Conservation (phyloP, 805 yeast genomes). For the Priceomyces carsonii region DNA sequence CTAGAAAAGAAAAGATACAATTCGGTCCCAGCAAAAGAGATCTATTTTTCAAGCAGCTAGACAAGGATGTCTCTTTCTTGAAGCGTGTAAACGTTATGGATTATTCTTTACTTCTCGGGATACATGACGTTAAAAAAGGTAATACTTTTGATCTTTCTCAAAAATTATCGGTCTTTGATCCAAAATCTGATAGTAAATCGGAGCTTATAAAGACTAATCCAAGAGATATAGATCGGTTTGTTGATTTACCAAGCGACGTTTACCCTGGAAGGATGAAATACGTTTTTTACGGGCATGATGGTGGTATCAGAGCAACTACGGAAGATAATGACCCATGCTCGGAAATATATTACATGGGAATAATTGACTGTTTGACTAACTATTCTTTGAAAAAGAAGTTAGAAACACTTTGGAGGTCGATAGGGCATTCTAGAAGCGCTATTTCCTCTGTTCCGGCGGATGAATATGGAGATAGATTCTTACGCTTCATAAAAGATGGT, state of each 20-base stretch:
- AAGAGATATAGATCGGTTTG: conserved; percentile 37
- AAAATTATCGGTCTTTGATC: conserved; percentile 46
- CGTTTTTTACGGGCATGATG: conserved; percentile 74
- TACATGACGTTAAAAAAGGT: conserved; percentile 72
- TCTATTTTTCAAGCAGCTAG: conserved; percentile 67
- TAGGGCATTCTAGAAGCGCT: conserved; percentile 65
- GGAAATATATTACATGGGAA: conserved; percentile 84
- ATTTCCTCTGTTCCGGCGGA: conserved; percentile 88
- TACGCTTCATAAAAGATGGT: conserved; percentile 58
- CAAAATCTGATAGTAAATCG: conserved; percentile 36
- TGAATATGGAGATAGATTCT: conserved; percentile 88
- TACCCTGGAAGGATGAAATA: conserved; percentile 51
- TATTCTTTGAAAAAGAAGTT: conserved; percentile 71
- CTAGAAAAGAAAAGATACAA: conserved; percentile 58
- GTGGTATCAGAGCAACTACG: conserved; percentile 79
- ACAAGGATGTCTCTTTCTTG: conserved; percentile 70
- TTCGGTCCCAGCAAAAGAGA: conserved; percentile 73
- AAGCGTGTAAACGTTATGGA: conserved; percentile 89
- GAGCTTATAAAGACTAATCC: conserved; percentile 50
- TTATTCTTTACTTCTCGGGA: conserved; percentile 84
- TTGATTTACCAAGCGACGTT: conserved; percentile 45
- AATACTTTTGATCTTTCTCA: conserved; percentile 39
- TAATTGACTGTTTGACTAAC: conserved; percentile 89
- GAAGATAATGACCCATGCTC: conserved; percentile 58
- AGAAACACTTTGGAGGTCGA: conserved; percentile 83